Evolutionary conservation across 768 basidiomycete genomes (phyloP).

Genomic region (Panus rudis): DNA sequence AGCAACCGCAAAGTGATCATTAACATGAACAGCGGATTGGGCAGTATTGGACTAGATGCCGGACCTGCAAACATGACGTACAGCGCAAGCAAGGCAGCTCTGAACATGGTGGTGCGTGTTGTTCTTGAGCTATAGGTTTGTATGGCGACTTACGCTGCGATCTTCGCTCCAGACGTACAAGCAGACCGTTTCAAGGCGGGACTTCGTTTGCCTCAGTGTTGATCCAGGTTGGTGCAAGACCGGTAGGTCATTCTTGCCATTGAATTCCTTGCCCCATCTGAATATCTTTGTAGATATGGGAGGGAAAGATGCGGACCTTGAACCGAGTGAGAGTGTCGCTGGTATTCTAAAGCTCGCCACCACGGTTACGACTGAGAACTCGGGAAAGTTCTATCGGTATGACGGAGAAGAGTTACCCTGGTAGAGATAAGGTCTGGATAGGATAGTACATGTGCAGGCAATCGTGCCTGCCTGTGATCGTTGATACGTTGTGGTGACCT

Average conservation of each 20-base stretch:
- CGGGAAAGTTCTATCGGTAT: constrained; percentile 27
- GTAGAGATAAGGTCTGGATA: too few species aligned
- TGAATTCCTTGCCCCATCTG: background rate
- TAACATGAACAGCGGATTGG: constrained; percentile 28
- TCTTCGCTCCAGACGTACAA: constrained; percentile 27
- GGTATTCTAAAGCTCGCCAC: constrained; percentile 23
- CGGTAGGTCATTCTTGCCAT: constrained; percentile 18
- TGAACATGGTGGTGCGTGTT: constrained; percentile 33
- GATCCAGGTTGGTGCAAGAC: constrained; percentile 37
- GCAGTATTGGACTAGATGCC: constrained; percentile 26
- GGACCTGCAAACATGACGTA: constrained; percentile 26
- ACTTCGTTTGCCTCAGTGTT: constrained; percentile 25
- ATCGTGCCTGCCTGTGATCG: too few species aligned
- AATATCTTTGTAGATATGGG: constrained; percentile 25
- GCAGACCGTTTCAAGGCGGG: constrained; percentile 26
- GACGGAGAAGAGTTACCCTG: constrained; percentile 25
- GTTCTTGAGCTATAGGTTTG: too few species aligned
- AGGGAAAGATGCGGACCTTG: constrained; percentile 22
- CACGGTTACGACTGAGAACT: constrained; percentile 17
- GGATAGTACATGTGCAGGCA: too few species aligned
- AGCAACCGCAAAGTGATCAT: constrained; percentile 27
- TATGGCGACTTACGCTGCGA: too few species aligned
- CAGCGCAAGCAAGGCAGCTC: constrained; percentile 30
- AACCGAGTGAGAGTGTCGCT: constrained; percentile 25
- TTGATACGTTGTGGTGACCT: too few species aligned